Conservation (phyloP, 192 early-diverging fungal genomes). For the Entrophospora sp. region DNA sequence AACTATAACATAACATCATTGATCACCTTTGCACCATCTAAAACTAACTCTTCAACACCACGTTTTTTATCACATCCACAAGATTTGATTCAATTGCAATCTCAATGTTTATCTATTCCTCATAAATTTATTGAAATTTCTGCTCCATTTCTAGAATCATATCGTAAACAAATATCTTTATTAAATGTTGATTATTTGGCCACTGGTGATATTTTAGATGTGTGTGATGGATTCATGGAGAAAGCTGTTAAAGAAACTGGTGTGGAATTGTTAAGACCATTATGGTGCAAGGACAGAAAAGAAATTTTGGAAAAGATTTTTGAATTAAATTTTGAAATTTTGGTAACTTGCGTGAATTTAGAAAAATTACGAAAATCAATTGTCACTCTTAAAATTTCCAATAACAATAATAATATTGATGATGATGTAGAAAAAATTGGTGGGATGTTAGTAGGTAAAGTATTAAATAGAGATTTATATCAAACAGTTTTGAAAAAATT, state of each 20-base stretch:
- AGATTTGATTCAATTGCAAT: not conserved
- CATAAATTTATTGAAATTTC: not conserved
- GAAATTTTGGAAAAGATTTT: slow-evolving; percentile 41
- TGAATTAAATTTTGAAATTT: slow-evolving; percentile 25
- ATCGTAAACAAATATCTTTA: not conserved
- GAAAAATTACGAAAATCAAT: no score
- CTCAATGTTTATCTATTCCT: not conserved
- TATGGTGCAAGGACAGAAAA: slow-evolving; percentile 43
- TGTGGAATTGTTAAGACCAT: slow-evolving; percentile 41
- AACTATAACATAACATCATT: not conserved
- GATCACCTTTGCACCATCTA: slow-evolving; percentile 1
- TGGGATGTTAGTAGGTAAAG: slow-evolving; percentile 33
- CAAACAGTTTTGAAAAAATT: slow-evolving; percentile 30
- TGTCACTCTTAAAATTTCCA: no score
- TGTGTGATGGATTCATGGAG: slow-evolving; percentile 55
- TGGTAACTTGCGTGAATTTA: slow-evolving; percentile 34
- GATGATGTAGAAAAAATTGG: slow-evolving; percentile 29
- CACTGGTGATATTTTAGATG: slow-evolving; percentile 47
- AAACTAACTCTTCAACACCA: not conserved
- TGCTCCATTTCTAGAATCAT: slow-evolving; percentile 5
- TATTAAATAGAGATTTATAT: slow-evolving; percentile 31
- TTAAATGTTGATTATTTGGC: not conserved
- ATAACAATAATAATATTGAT: no score
- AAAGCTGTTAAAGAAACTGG: slow-evolving; percentile 37
- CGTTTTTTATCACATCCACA: slow-evolving; percentile 6